Evolutionary conservation across 2,329 filamentous ascomycete species (phyloP), one percentile per base, ranked within the genome.

Genomic region (Basipetospora chlamydospora): DNA sequence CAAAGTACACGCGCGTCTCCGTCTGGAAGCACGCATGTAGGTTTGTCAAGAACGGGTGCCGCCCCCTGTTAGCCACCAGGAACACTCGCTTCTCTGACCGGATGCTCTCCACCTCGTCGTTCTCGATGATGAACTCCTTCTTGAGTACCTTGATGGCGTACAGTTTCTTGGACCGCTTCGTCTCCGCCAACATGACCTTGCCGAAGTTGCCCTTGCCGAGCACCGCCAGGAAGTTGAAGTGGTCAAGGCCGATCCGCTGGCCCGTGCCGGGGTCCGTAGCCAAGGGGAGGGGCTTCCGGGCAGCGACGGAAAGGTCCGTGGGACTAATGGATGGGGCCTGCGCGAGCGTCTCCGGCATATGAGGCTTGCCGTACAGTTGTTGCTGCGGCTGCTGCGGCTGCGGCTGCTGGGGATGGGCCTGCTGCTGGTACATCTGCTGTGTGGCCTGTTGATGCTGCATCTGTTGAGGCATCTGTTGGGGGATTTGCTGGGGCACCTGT

Each of bases 41-140:
- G 53, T 82, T 98, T 33, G 92, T 78, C 46, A 98, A 61, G 73
- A 98, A 98, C 0, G 92, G 90, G 53, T 98, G 90, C 11, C 84
- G 77, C 55, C 96, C 90, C 56, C 93, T 86, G 64, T 98, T 98
- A 23, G 90, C 90, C 53, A 98, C 81, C 55, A 98, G 58, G 63
- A 96, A 94, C 12, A 98, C 92, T 44, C 90, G 74, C 71, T 98
- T 98, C 60, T 98, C 90, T 0, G 90, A 98, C 44, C 88, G 77
- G 28, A 86, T 95, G 58, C 88, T 96, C 59, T 98, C 90, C 6
- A 98, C 90, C 63, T 98, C 90, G 53, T 98, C 90, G 46, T 98
- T 94, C 56, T 98, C 92, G 43, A 98, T 98, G 53, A 98, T 98
- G 57, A 98, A 98, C 57, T 98, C 90, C 64, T 98, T 98, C 72